Percentiles rank a stretch among this genome's conserved stretches.
These are phyloP conservation scores for Puccinia horiana DNA, from an alignment of 1,284 basidiomycete genomes.

Conservation along the genomic window DNA sequence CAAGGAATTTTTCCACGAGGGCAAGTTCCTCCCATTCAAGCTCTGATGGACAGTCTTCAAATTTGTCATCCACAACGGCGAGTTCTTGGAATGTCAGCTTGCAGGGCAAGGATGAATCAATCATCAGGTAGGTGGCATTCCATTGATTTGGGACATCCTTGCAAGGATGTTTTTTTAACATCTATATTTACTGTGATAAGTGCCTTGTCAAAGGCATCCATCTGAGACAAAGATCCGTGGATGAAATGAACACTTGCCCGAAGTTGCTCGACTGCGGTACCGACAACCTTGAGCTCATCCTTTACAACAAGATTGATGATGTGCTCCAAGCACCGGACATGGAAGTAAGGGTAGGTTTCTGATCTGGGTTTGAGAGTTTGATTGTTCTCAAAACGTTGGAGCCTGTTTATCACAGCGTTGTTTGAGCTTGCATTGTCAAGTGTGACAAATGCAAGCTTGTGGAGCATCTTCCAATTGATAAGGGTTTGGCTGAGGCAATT, in stretches of 20 bases:
- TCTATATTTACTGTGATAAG: neutral
- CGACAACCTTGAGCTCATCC: neutral
- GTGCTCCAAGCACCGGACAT: neutral
- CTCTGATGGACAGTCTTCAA: neutral
- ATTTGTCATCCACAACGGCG: neutral
- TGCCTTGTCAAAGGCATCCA: constrained; percentile 1
- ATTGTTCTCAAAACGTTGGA: neutral
- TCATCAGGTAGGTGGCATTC: neutral
- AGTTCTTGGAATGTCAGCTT: constrained; percentile 6
- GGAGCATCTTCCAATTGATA: neutral
- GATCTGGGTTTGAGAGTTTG: neutral
- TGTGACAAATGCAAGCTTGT: neutral
- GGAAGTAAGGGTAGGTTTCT: neutral
- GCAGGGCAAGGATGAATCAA: neutral
- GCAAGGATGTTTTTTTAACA: neutral
- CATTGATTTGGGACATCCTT: constrained; percentile 13
- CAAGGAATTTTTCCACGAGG: neutral
- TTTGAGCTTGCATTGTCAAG: neutral
- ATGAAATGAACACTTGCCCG: neutral
- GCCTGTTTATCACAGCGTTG: neutral
- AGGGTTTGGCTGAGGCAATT: neutral
- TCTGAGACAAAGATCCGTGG: neutral
- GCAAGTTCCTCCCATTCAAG: neutral
- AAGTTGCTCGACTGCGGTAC: neutral
- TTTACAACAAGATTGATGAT: neutral